These are phyloP conservation scores for Phycomyces nitens DNA, from an alignment of 192 early-diverging fungal species.

Conservation along the genomic window DNA sequence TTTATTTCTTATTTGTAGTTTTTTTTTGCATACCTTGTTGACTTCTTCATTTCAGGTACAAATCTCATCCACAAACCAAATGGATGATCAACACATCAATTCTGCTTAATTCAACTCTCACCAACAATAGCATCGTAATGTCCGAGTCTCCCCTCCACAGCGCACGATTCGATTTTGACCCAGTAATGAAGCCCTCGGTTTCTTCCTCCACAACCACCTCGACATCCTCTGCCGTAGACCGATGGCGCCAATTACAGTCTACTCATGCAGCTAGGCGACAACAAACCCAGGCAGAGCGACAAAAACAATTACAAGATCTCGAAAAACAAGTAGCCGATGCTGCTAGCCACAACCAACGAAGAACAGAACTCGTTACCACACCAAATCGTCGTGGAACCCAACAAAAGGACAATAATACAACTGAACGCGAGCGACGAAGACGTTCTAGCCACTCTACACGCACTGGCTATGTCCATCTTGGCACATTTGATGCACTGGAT, in stretches of 20 bases:
- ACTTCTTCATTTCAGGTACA: no score
- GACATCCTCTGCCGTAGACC: background rate
- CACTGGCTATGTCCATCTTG: background rate
- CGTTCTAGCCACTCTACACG: background rate
- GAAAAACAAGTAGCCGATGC: constrained; percentile 16
- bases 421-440: constrained; percentile 1
- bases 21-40: no score
- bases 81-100: constrained; percentile 2
- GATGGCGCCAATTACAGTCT: constrained; percentile 11
- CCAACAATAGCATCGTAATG: background rate
- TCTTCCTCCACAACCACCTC: background rate
- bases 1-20: no score
- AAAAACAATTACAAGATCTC: constrained; percentile 16
- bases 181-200: background rate
- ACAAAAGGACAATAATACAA: background rate
- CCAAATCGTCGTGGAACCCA: background rate
- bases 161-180: constrained; percentile 1
- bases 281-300: constrained; percentile 14
- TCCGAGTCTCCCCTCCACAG: background rate
- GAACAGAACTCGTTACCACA: constrained; percentile 10
- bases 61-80: background rate
- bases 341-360: constrained; percentile 1
- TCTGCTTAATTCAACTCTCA: constrained; percentile 2
- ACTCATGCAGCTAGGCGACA: constrained; percentile 15
- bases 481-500: no score